Conservation (phyloP, 2,329 filamentous ascomycete genomes). For the Daldinia sp. region DNA sequence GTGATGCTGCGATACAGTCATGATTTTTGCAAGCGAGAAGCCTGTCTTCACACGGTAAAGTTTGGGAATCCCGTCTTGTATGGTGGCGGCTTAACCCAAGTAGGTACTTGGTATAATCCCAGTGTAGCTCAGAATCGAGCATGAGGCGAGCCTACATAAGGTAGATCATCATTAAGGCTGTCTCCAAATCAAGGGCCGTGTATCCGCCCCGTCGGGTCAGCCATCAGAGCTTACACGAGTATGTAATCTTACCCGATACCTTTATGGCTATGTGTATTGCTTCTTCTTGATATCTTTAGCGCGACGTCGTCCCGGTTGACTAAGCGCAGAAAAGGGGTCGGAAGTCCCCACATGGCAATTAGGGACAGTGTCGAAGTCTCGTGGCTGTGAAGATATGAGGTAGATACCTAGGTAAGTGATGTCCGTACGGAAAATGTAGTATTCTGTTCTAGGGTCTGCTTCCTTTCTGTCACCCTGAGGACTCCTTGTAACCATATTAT, state of each 20-base stretch:
- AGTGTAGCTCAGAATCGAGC: background rate
- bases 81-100: background rate
- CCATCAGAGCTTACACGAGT: too few relatives aligned
- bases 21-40: background rate
- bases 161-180: background rate
- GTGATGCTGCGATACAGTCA: background rate
- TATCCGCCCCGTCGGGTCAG: background rate
- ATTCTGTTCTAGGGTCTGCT: too few relatives aligned
- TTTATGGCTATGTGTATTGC: background rate
- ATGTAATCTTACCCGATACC: too few relatives aligned
- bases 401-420: too few relatives aligned
- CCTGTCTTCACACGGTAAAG: background rate
- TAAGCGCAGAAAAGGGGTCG: background rate
- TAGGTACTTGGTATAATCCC: background rate
- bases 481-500: background rate
- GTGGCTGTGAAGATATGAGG: background rate
- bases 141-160: slow-evolving; percentile 15
- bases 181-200: background rate
- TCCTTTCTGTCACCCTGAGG: background rate
- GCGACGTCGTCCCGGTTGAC: too few relatives aligned
- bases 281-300: too few relatives aligned
- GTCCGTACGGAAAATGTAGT: too few relatives aligned
- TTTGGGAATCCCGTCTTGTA: background rate
- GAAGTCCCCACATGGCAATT: background rate
- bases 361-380: background rate